Conservation (phyloP, 441 rosid species). For the Erodium texanum region DNA sequence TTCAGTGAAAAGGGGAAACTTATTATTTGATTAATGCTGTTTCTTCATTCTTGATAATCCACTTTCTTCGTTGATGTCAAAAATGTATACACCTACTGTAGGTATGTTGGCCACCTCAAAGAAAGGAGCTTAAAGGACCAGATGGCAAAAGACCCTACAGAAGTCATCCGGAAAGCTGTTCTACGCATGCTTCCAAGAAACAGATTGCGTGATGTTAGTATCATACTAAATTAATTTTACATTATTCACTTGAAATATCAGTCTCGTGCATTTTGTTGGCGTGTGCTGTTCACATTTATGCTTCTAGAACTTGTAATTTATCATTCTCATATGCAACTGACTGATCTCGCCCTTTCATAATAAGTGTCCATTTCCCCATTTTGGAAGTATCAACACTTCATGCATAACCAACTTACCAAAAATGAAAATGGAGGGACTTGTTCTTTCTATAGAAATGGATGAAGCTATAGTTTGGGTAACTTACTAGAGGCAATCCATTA, state of each 20-base stretch:
- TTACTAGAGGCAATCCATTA: not conserved
- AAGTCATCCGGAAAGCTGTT: constrained; percentile 96
- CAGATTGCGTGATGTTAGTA: constrained; percentile 84
- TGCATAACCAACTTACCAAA: not conserved
- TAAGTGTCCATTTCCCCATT: not conserved
- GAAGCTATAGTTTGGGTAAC: not conserved
- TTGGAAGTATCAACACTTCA: not conserved
- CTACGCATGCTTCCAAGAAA: constrained; percentile 96
- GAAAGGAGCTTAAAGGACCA: constrained; percentile 93
- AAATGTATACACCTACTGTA: constrained; percentile 21
- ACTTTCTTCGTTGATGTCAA: not conserved
- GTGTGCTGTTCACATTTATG: not conserved
- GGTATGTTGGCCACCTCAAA: constrained; percentile 94
- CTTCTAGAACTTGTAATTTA: not conserved
- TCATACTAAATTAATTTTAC: constrained; percentile 13
- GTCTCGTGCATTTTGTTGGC: not conserved
- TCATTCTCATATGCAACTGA: not conserved
- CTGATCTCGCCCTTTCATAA: not conserved
- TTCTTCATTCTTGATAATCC: not conserved
- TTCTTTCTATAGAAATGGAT: not conserved
- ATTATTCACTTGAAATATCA: constrained; percentile 2
- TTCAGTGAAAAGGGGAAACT: not conserved
- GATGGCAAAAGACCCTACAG: constrained; percentile 89
- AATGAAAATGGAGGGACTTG: not conserved
- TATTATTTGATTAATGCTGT: not conserved